Base-by-base conservation (phyloP, 1,284 basidiomycete genomes). In the Ustilago shanxiensis region DNA sequence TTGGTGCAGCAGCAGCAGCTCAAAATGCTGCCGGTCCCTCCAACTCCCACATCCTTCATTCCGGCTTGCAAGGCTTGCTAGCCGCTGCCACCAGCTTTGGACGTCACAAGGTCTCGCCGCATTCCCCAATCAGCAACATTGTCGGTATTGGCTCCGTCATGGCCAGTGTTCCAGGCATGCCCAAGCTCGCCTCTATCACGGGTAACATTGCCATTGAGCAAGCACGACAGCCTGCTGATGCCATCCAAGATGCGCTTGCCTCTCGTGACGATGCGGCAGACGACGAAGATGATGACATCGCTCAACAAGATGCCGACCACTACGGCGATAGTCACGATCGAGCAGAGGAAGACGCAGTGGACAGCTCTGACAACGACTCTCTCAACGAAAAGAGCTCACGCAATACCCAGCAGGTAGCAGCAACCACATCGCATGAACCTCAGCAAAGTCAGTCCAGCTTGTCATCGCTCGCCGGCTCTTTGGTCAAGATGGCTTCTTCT, bases 121-220 rank as follows among this genome's bases (percentile, higher is more conserved):
- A 72, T 59, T 76, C 79, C 29, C 72, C 79, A 28, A 64, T 91
- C 66, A 92, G 95, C 4, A 91, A 92, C 1, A 80, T 97, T 18
- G 91, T 98, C 29, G 97, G 96, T 10, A 91, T 98, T 67, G 93
- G 94, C 37, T 89, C 94, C 64, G 87, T 95, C 31, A 86, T 95
- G 37, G 93, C 93, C 7, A 92, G 92, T 22, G 88, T 89, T 13
- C 91, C 93, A 4, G 95, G 89, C 4, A 90, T 96, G 89, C 95
- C 95, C 0, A 83, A 87, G 13, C 87, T 98, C 29, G 91, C 92
- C 0, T 87, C 89, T 10, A 88, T 92, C 26, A 90, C 92, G 80
- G 95, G 95, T 4, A 88, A 92, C 74, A 92, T 97, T 57, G 93
- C 94, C 0, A 88, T 99, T 57, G 93, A 95, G 76, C 96, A 99